These are phyloP conservation scores for Tilletiaria anomala DNA, from an alignment of 1,284 basidiomycete species.

Conservation along the genomic window DNA sequence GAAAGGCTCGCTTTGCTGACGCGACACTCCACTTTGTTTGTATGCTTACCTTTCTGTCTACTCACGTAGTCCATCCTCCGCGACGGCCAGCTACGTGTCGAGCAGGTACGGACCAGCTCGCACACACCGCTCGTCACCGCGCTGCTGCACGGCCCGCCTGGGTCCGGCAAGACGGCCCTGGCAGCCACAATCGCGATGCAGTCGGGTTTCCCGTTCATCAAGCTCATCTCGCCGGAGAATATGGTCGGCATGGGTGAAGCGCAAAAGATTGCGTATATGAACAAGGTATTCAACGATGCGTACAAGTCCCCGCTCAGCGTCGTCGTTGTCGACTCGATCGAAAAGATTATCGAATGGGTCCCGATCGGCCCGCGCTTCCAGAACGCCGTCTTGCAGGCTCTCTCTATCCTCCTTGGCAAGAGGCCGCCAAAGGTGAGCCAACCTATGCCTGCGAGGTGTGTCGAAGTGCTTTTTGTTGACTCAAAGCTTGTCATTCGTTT, in stretches of 20 bases:
- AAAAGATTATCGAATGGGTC: slow-evolving; percentile 54
- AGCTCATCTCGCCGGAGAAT: slow-evolving; percentile 84
- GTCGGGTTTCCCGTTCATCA: slow-evolving; percentile 94
- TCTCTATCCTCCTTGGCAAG: slow-evolving; percentile 75
- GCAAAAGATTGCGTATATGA: slow-evolving; percentile 81
- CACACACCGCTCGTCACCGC: slow-evolving; percentile 84
- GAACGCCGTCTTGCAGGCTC: slow-evolving; percentile 77
- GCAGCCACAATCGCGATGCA: slow-evolving; percentile 86
- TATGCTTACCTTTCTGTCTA: slow-evolving; percentile 4
- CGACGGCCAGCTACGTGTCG: slow-evolving; percentile 81
- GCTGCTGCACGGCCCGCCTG: slow-evolving; percentile 71
- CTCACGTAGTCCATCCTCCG: slow-evolving; percentile 49
- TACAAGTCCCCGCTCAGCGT: slow-evolving; percentile 95
- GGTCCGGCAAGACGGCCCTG: slow-evolving; percentile 86
- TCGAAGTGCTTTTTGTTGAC: no score
- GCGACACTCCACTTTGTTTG: no score
- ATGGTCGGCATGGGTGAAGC: slow-evolving; percentile 90
- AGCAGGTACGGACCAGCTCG: slow-evolving; percentile 80
- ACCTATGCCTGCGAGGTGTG: not conserved
- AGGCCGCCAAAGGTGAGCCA: slow-evolving; percentile 71
- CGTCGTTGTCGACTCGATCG: slow-evolving; percentile 67
- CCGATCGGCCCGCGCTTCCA: slow-evolving; percentile 93
- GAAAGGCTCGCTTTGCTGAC: slow-evolving; percentile 1
- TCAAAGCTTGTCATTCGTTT: not conserved
- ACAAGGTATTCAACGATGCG: slow-evolving; percentile 86